A percentile compares a stretch with the other conserved stretches of the same genome.
Evolutionary conservation across 371 early-diverging fungal species (phyloP).

Genomic region (Mortierella sp.): DNA sequence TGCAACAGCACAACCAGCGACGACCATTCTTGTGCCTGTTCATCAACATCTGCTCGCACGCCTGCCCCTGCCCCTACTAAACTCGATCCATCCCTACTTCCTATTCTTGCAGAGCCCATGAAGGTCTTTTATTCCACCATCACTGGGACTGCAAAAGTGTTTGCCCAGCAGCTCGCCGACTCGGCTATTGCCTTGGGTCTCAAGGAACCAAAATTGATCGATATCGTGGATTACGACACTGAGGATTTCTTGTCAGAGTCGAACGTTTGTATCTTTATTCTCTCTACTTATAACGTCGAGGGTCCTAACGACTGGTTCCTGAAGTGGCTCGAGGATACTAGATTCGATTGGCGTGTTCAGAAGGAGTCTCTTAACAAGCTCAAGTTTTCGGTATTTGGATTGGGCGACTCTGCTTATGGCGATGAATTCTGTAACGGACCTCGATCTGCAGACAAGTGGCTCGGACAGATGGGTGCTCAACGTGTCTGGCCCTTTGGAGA

Average conservation of each 20-base stretch:
- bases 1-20: not conserved
- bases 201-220: constrained; percentile 59
- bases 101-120: constrained; percentile 45
- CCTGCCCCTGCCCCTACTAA: constrained; percentile 5
- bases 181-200: constrained; percentile 35
- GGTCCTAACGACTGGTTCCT: constrained; percentile 80
- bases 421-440: constrained; percentile 73
- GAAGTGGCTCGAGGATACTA: constrained; percentile 77
- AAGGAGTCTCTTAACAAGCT: constrained; percentile 68
- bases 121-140: constrained; percentile 61
- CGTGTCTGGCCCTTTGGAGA: constrained; percentile 75
- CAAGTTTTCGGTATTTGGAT: constrained; percentile 80
- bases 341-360: constrained; percentile 78
- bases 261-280: constrained; percentile 71
- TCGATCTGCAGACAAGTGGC: constrained; percentile 71
- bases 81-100: constrained; percentile 42
- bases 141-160: constrained; percentile 57
- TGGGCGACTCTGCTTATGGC: constrained; percentile 81
- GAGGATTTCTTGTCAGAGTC: constrained; percentile 75
- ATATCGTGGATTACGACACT: constrained; percentile 79
- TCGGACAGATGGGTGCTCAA: constrained; percentile 76
- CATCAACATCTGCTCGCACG: constrained; percentile 2
- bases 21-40: constrained; percentile 33
- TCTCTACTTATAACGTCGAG: constrained; percentile 83
- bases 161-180: constrained; percentile 47